Conservation (phyloP, 208 protist genomes). For the Trypanosomatidae sp. region DNA sequence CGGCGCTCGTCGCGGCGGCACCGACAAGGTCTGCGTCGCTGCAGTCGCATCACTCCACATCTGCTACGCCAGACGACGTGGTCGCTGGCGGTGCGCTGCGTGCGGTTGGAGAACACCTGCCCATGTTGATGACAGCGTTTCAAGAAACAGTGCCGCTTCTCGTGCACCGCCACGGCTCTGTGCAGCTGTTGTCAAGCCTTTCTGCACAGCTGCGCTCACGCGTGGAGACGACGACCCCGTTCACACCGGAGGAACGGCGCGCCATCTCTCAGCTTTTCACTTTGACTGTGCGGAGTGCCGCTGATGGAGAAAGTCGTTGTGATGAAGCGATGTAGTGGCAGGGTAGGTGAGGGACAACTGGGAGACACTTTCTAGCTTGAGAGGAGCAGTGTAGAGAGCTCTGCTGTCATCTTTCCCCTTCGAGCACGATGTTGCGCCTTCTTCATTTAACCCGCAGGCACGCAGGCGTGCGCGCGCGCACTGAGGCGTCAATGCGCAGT, state of each 20-base stretch:
- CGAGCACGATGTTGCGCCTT: background rate
- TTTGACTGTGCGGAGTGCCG: slow-evolving; percentile 4
- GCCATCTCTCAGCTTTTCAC: slow-evolving; percentile 11
- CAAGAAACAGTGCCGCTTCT: slow-evolving; percentile 26
- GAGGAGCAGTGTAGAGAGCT: background rate
- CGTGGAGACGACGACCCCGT: slow-evolving; percentile 5
- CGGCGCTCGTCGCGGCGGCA: slow-evolving; percentile 6
- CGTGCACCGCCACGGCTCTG: slow-evolving; percentile 11
- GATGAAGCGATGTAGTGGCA: background rate
- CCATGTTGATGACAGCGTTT: slow-evolving; percentile 21
- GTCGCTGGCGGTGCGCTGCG: slow-evolving; percentile 6
- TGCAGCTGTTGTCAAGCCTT: slow-evolving; percentile 1
- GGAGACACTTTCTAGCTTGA: background rate
- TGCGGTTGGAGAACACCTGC: slow-evolving; percentile 13
- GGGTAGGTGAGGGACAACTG: background rate
- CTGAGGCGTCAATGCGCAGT: background rate
- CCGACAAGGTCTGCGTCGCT: slow-evolving; percentile 6
- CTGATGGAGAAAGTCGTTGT: slow-evolving; percentile 1
- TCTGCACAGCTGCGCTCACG: slow-evolving; percentile 18
- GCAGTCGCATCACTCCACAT: background rate
- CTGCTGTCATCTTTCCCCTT: background rate
- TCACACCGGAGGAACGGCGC: slow-evolving; percentile 5
- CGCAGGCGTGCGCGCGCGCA: background rate
- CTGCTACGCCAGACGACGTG: background rate
- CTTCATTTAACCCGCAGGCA: background rate